phyloP scores from a whole-genome alignment of 1,284 basidiomycete species.

The Pseudomicrostroma phylloplanum region DNA sequence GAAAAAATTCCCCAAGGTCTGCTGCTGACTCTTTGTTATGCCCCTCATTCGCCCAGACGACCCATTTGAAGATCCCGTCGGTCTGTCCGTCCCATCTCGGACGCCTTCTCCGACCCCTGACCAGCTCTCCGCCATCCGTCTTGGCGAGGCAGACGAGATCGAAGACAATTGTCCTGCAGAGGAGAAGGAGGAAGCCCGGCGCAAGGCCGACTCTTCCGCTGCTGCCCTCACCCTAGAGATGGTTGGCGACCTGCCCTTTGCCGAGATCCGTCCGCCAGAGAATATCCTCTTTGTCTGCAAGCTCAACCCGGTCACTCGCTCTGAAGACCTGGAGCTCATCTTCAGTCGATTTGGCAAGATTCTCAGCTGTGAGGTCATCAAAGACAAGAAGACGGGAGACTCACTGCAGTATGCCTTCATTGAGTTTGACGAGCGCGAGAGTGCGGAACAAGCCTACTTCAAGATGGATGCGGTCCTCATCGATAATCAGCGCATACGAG shows the following conservation, averaged over 20 bases:
- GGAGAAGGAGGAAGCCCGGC: conserved; percentile 69
- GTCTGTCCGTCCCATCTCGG: conserved; percentile 60
- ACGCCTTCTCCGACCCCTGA: conserved; percentile 60
- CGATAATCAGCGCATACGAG: conserved; percentile 98
- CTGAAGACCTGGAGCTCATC: conserved; percentile 94
- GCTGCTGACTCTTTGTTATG: neutral
- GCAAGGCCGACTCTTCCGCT: conserved; percentile 78
- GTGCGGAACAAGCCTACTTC: conserved; percentile 90
- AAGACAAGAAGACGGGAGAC: conserved; percentile 89
- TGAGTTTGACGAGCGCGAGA: conserved; percentile 86
- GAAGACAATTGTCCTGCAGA: conserved; percentile 62
- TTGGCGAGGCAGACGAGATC: conserved; percentile 63
- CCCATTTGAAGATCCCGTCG: conserved; percentile 77
- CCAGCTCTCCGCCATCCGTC: conserved; percentile 55
- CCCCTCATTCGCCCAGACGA: conserved; percentile 62
- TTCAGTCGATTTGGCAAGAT: conserved; percentile 92
- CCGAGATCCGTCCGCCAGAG: conserved; percentile 93
- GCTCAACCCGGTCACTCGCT: conserved; percentile 86
- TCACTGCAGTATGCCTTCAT: conserved; percentile 97
- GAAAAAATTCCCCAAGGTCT: neutral
- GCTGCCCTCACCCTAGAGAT: conserved; percentile 96
- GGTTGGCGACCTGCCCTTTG: conserved; percentile 97
- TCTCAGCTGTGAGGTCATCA: conserved; percentile 92
- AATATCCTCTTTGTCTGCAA: conserved; percentile 99
- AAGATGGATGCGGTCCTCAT: conserved; percentile 99